Base-by-base conservation (phyloP, 2,329 filamentous ascomycete species). In the Mariannaea sp. region DNA sequence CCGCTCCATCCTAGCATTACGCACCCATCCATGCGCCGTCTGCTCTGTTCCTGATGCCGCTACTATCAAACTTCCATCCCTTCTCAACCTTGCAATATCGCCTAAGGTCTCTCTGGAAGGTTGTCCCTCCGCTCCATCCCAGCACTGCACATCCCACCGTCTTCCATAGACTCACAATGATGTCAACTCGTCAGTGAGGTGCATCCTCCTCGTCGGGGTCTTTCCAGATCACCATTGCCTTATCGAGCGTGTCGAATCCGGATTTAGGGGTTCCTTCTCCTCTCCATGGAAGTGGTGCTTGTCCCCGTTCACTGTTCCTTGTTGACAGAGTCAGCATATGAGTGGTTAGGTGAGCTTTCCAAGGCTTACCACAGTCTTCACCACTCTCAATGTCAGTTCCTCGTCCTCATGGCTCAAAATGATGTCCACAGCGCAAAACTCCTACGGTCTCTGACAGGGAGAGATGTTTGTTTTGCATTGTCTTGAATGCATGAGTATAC, bases 211-310 rank as follows among this genome's bases (percentile, higher is more conserved):
- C 27, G 12, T 41, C 42, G 1, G 63, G 55, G 27, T 70, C 60
- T 68, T 96, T 90, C 93, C 93, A 97, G 0, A 97, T 91, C 1
- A 97, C 88, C 46, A 97, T 75, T 0, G 92, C 92, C 70, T 97
- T 97, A 70, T 97, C 92, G 1, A 97, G 79, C 0, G 86, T 90
- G 68, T 97, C 92, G 61, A 96, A 97, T 1, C 90, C 89, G 17
- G 79, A 75, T 0, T 80, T 80, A 10, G 47, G 55, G 2, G 41
- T 48, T 17, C 58, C 65, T 26, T 68, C 67, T 0, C 79, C 80
- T 57, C 79, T 80, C 80, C 80, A 85, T 14, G 72, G 69, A 6
- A 84, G 70, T 1, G 83, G 76, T 17, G 65, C 69, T 64, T 97
- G 92, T 4, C 84, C 87, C 20, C 92, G 83, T 47, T 89, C 80